Evolutionary conservation across 176 grass and related monocot genomes (phyloP), one percentile per base, ranked within the genome.

Genomic region (Carex littledalei): DNA sequence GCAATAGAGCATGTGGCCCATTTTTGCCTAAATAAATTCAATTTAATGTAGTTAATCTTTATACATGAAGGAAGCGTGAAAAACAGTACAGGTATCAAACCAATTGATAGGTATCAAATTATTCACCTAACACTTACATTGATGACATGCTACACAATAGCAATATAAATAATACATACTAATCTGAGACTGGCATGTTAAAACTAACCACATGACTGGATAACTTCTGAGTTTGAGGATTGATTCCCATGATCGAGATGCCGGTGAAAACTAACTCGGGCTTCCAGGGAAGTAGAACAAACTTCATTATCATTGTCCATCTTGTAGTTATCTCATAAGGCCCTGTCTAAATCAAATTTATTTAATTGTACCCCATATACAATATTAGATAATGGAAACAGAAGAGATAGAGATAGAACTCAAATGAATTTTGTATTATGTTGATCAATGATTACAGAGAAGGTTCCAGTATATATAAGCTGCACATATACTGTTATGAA

Each of bases 271-370:
- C 70, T 75, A 98, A 78, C 84, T 93, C 89, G 5, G 93, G 95
- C 78, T 92, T 93, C 95, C 95, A 98, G 50, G 95, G 95, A 49
- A 98, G 54, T 10, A 94, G 88, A 81, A 87, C 68, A 57, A 98
- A 98, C 85, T 89, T 94, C 95, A 98, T 98, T 14, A 89, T 83
- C 95, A 94, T 93, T 32, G 91, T 94, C 95, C 93, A 94, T 88
- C 92, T 89, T 63, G 95, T 94, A 41, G 95, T 98, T 84, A 98
- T 90, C 81, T 98, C 91, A 82, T 91, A 89, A 43, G 93, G 88
- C 45, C 95, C 93, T 94, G 95, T 98, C 92, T 98, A 88, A 77
- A 89, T 49, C 79, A 87, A 90, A 82, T 29, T 21, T 81, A 34
- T 78, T 47, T 41, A 77, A 50, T 75, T 73, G 78, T 24, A 68